Percentiles rank a stretch among this genome's conserved stretches.
Evolutionary conservation across 1,139 yeast species (phyloP).

Genomic region (Protomyces inouyei): DNA sequence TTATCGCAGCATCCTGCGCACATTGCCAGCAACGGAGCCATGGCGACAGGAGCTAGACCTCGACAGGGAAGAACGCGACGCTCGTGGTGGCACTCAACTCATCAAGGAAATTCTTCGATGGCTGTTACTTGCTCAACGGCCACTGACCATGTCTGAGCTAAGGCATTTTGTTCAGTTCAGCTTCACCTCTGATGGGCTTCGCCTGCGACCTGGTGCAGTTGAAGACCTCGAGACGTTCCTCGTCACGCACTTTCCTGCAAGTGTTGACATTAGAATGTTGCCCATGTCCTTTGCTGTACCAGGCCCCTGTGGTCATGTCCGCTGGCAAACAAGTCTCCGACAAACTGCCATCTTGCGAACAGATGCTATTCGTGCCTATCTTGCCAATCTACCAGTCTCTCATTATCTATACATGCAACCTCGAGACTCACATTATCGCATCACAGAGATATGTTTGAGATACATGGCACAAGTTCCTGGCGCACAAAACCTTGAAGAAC

Average conservation of each 20-base stretch:
- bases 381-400: not conserved
- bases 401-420: constrained; percentile 1
- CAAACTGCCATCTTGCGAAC: not conserved
- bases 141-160: constrained; percentile 13
- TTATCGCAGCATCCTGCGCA: not conserved
- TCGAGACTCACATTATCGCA: not conserved
- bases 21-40: not conserved
- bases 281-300: constrained; percentile 1
- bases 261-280: not conserved
- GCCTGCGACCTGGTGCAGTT: not conserved
- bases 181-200: not conserved
- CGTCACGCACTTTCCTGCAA: not conserved
- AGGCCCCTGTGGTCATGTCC: not conserved
- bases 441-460: constrained; percentile 4
- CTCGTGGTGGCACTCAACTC: not conserved
- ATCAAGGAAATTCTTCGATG: not conserved
- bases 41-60: not conserved
- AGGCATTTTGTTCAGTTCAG: not conserved
- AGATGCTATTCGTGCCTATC: not conserved
- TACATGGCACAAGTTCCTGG: not conserved
- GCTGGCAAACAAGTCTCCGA: constrained; percentile 2
- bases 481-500: not conserved
- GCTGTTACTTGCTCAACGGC: constrained; percentile 1
- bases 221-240: not conserved
- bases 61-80: not conserved